A percentile compares a stretch with the other conserved stretches of the same genome.
phyloP scores from a whole-genome alignment of 148 eudicot genomes.

The Chenopodium quinoa region DNA sequence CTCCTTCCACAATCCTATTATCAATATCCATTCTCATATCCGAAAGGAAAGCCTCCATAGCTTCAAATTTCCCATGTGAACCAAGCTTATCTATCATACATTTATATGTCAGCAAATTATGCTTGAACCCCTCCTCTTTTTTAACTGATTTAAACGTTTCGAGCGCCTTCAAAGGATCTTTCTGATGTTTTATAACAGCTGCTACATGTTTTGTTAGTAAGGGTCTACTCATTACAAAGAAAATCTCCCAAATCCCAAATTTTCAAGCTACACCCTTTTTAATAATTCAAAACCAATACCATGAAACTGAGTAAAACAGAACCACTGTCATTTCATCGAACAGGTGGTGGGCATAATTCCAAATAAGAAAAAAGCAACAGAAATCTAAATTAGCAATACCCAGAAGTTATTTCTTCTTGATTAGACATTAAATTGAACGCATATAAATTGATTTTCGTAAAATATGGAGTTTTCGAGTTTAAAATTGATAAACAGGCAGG shows the following conservation, averaged over 20 bases:
- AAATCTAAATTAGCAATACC: background rate
- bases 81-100: constrained; percentile 83
- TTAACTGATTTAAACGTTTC: constrained; percentile 72
- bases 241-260: background rate
- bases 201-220: constrained; percentile 89
- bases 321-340: constrained; percentile 29
- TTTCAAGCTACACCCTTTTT: constrained; percentile 5
- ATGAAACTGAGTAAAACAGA: constrained; percentile 8
- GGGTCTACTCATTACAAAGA: constrained; percentile 51
- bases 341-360: constrained; percentile 28
- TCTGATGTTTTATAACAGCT: constrained; percentile 72
- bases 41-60: constrained; percentile 66
- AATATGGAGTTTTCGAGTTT: background rate
- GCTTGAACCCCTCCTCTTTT: constrained; percentile 74
- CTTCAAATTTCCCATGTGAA: constrained; percentile 61
- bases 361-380: background rate
- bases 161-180: constrained; percentile 82
- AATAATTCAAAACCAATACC: background rate
- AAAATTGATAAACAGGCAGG: background rate
- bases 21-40: constrained; percentile 68
- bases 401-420: background rate
- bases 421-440: background rate
- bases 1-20: constrained; percentile 63
- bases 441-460: background rate
- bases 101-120: constrained; percentile 60